These are phyloP conservation scores for Saturnispora silvae DNA, from an alignment of 805 yeast genomes.

Conservation along the genomic window DNA sequence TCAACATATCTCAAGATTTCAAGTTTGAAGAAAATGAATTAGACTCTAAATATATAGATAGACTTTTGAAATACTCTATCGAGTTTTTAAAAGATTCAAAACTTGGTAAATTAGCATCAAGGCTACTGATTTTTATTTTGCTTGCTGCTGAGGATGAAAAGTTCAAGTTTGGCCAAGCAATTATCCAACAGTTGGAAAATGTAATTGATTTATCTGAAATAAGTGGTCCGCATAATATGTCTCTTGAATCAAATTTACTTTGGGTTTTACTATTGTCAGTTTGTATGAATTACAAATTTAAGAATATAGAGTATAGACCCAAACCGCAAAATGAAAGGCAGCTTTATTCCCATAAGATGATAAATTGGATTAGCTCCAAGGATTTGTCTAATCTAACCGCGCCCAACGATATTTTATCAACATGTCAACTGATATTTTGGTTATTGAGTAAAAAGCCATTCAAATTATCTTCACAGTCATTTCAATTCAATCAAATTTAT, in stretches of 20 bases:
- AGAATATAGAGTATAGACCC: constrained; percentile 19
- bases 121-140: constrained; percentile 17
- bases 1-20: constrained; percentile 6
- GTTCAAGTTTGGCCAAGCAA: constrained; percentile 27
- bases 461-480: constrained; percentile 2
- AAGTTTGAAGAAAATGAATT: not conserved
- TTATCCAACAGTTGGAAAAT: constrained; percentile 37
- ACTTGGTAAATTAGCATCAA: constrained; percentile 25
- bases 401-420: constrained; percentile 4
- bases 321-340: constrained; percentile 8
- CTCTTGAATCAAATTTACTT: constrained; percentile 38
- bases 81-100: constrained; percentile 27
- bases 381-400: not conserved
- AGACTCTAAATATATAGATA: constrained; percentile 14
- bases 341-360: constrained; percentile 23
- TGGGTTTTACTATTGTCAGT: constrained; percentile 39
- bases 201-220: constrained; percentile 44
- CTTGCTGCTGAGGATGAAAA: constrained; percentile 1
- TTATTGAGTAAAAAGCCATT: constrained; percentile 2
- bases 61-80: constrained; percentile 26
- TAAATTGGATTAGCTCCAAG: constrained; percentile 34
- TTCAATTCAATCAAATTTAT: not conserved
- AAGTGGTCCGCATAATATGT: constrained; percentile 46
- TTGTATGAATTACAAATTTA: constrained; percentile 26
- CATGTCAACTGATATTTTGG: constrained; percentile 12